Evolutionary conservation across 2,329 filamentous ascomycete genomes (phyloP), one percentile per base, ranked within the genome.

Genomic region (Lecanicillium sp.): DNA sequence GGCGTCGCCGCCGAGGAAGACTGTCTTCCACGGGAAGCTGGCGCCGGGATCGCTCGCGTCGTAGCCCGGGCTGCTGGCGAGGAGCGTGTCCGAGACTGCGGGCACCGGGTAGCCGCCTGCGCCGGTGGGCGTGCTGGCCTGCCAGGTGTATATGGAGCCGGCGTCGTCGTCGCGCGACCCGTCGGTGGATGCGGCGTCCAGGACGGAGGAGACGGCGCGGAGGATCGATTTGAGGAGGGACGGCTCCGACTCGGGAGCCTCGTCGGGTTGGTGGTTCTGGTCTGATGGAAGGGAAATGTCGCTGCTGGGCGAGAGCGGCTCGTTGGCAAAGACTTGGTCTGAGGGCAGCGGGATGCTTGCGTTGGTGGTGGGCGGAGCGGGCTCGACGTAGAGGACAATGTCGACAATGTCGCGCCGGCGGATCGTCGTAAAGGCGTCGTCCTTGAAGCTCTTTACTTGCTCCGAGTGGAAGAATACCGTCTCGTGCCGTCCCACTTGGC

Each of bases 401-500:
- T 94, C 86, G 36, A 94, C 68, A 45, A 81, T 73, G 40, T 84
- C 71, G 4, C 76, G 61, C 51, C 95, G 86, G 33, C 84, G 77
- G 18, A 89, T 70, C 19, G 86, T 76, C 9, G 81, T 84, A 58
- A 96, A 96, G 41, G 89, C 81, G 12, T 88, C 85, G 59, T 96
- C 90, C 17, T 78, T 76, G 27, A 88, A 74, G 47, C 85, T 81
- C 41, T 83, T 78, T 19, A 87, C 79, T 18, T 90, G 75, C 42
- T 87, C 79, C 17, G 84, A 78, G 33, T 83, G 74, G 46, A 97
- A 75, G 55, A 86, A 85, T 15, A 96, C 79, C 46, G 82, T 85
- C 60, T 97, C 90, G 54, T 97, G 87, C 34, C 84, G 81, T 4
- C 90, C 90, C 4, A 98, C 69, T 1, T 84, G 76, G 29, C 89